These are phyloP conservation scores for Trypanosomatidae sp. DNA, from an alignment of 208 protist species.

Conservation along the genomic window DNA sequence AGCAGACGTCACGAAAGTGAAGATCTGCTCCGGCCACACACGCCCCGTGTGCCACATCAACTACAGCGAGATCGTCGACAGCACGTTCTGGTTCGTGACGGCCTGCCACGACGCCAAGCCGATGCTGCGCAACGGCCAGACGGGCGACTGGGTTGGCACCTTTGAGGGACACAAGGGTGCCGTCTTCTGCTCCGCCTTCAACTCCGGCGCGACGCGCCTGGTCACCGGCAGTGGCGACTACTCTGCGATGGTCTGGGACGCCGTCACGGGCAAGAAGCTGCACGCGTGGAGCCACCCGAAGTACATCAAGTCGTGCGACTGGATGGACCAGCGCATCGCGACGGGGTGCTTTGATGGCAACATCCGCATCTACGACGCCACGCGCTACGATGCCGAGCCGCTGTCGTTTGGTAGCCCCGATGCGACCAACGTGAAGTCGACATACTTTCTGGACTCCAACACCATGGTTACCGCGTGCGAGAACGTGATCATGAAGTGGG, in stretches of 20 bases:
- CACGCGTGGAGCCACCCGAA: slow-evolving; percentile 91
- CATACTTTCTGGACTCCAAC: slow-evolving; percentile 85
- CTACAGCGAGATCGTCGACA: slow-evolving; percentile 90
- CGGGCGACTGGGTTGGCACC: slow-evolving; percentile 95
- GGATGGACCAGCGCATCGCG: slow-evolving; percentile 81
- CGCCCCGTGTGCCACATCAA: slow-evolving; percentile 92
- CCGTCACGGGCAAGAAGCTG: slow-evolving; percentile 87
- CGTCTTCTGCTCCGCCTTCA: slow-evolving; percentile 92
- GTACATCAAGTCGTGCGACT: slow-evolving; percentile 95
- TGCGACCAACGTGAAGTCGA: slow-evolving; percentile 77
- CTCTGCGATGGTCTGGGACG: slow-evolving; percentile 93
- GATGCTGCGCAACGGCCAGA: slow-evolving; percentile 94
- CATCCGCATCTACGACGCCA: slow-evolving; percentile 91
- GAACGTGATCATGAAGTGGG: slow-evolving; percentile 90
- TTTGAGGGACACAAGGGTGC: slow-evolving; percentile 96
- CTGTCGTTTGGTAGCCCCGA: slow-evolving; percentile 68
- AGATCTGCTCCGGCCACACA: slow-evolving; percentile 91
- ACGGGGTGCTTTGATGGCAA: slow-evolving; percentile 92
- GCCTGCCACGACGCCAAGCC: slow-evolving; percentile 92
- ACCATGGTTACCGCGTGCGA: slow-evolving; percentile 87
- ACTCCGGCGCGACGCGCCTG: slow-evolving; percentile 76
- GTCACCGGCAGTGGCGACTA: slow-evolving; percentile 94
- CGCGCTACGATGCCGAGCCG: slow-evolving; percentile 76
- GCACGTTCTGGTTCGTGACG: slow-evolving; percentile 92
- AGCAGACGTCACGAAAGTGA: slow-evolving; percentile 74